Percentiles rank a stretch among this genome's conserved stretches.
These are phyloP conservation scores for Beta macrorhiza DNA, from an alignment of 179 eudicot genomes.

Conservation along the genomic window DNA sequence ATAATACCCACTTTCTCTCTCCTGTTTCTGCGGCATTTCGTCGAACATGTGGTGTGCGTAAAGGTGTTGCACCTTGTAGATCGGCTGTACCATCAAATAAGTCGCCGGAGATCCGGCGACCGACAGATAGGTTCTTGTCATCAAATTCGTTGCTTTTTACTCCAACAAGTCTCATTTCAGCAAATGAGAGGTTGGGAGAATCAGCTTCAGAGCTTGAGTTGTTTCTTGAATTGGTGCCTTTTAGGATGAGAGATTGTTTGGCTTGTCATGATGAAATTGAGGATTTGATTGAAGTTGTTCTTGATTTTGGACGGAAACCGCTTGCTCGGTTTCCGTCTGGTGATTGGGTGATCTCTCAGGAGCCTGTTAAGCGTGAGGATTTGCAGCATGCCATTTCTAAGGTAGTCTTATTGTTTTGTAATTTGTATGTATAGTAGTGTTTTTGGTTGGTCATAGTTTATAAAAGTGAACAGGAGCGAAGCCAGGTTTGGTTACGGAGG, in stretches of 20 bases:
- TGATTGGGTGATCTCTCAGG: constrained; percentile 85
- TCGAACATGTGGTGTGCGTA: constrained; percentile 56
- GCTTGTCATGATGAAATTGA: constrained; percentile 57
- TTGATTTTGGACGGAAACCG: constrained; percentile 95
- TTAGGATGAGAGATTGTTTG: constrained; percentile 63
- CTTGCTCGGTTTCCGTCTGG: constrained; percentile 93
- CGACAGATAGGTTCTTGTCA: constrained; percentile 48
- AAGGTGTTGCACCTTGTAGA: constrained; percentile 36
- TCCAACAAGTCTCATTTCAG: constrained; percentile 32
- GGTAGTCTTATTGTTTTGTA: constrained; percentile 38
- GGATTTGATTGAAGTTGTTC: constrained; percentile 76
- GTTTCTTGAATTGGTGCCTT: constrained; percentile 79
- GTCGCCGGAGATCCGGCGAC: constrained; percentile 75
- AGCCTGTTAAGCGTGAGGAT: constrained; percentile 75
- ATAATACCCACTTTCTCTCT: constrained; percentile 25
- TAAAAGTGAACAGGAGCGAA: too few species aligned
- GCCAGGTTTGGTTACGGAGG: too few species aligned
- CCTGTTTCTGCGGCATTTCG: constrained; percentile 66
- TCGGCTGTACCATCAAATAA: constrained; percentile 35
- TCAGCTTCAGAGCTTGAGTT: constrained; percentile 62
- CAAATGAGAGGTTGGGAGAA: constrained; percentile 29
- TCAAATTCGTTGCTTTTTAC: constrained; percentile 32
- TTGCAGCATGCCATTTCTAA: constrained; percentile 76
- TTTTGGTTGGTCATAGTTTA: neutral
- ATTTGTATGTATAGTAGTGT: neutral